Evolutionary conservation across 176 grass and related monocot genomes (phyloP), one percentile per base, ranked within the genome.

Genomic region (Oryza meyeriana): DNA sequence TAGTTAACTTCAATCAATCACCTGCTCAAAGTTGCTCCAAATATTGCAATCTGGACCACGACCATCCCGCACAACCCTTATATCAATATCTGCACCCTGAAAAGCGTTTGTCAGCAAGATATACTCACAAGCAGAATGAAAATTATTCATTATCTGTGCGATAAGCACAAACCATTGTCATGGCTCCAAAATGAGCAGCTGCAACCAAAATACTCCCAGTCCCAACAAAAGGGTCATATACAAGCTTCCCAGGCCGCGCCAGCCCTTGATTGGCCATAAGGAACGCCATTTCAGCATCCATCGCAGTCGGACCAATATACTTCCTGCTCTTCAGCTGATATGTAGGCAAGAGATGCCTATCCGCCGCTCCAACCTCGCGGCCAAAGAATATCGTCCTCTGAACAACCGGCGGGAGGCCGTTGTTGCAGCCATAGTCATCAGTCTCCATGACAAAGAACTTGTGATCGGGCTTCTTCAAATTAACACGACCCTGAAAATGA

Each of bases 51-150:
- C 67, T 1, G 95, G 95, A 33, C 95, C 95, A 38, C 92, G 92
- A 20, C 95, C 95, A 86, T 98, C 95, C 57, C 90, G 90, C 17
- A 98, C 95, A 55, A 95, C 92, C 86, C 90, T 98, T 98, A 98
- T 93, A 76, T 98, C 95, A 33, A 98, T 98, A 98, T 98, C 92
- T 94, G 95, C 95, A 88, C 95, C 95, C 95, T 98, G 92, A 75
- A 91, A 85, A 16, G 30, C 12, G 35, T 88, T 71, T 74, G 71
- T 89, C 71, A 91, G 81, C 41, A 4, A n/a, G 20, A 3, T 32
- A 79, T 31, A 71, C 16, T 12, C 1, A 88, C 40, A 2, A 85
- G 64, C 31, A 85, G 66, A 74, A 72, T 17, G 12, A 32, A 4
- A 74, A 72, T 0, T 1, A 10, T 24, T 11, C 12, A 72, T 66